phyloP scores from a whole-genome alignment of 2,329 filamentous ascomycete species.

The Trichocomaceae sp. region DNA sequence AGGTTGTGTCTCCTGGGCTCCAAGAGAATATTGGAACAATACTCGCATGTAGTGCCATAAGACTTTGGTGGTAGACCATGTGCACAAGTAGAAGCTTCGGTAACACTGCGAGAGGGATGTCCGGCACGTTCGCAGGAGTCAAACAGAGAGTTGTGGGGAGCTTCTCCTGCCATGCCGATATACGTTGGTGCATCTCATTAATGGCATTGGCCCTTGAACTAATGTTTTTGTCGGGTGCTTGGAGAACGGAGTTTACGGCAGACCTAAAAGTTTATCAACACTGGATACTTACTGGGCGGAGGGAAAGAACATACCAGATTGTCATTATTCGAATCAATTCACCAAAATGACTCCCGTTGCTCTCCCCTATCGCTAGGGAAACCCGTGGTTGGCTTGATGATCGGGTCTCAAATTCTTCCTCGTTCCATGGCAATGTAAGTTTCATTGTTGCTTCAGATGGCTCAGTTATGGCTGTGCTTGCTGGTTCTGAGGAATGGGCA shows the following conservation, averaged over 20 bases:
- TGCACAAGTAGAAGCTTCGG: neutral
- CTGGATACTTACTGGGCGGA: neutral
- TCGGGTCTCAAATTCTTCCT: neutral
- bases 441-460: neutral
- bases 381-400: neutral
- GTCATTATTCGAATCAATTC: neutral
- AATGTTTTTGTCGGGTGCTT: too few relatives aligned
- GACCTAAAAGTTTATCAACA: neutral
- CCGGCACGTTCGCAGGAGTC: neutral
- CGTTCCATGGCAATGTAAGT: neutral
- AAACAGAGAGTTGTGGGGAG: neutral
- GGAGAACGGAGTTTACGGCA: too few relatives aligned
- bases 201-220: neutral
- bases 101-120: neutral
- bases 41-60: neutral
- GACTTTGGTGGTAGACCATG: neutral
- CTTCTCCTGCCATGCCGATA: neutral
- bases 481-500: neutral
- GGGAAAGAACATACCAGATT: neutral
- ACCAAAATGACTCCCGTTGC: neutral
- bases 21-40: neutral
- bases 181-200: neutral
- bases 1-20: neutral
- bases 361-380: neutral
- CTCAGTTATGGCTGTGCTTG: neutral